phyloP scores from a whole-genome alignment of 495 filamentous ascomycete species.

The Tuber magnatum region DNA sequence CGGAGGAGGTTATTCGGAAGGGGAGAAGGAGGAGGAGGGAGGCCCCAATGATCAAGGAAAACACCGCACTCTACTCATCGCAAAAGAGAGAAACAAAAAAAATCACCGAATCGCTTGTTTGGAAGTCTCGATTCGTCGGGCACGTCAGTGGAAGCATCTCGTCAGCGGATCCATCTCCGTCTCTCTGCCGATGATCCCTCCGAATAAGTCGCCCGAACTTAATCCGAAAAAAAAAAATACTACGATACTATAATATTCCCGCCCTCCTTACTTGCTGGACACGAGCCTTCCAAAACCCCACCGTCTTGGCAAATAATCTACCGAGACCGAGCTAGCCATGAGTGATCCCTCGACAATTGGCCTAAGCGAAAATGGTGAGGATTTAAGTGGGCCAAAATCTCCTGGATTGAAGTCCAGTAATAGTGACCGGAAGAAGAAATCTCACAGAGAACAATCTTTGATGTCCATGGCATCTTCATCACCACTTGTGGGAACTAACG shows the following conservation, averaged over 20 bases:
- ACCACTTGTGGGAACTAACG: constrained; percentile 37
- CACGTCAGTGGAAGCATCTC: background rate
- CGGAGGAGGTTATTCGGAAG: background rate
- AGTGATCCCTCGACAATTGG: constrained; percentile 32
- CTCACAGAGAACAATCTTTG: constrained; percentile 27
- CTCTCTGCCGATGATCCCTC: background rate
- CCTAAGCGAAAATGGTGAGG: constrained; percentile 52
- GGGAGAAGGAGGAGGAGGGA: background rate
- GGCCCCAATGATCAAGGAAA: background rate
- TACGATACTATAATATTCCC: background rate
- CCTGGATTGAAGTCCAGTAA: constrained; percentile 29
- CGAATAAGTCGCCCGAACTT: background rate
- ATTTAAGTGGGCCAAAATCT: constrained; percentile 23
- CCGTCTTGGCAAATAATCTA: background rate
- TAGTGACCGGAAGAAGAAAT: constrained; percentile 33
- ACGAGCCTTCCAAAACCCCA: background rate
- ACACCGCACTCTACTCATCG: background rate
- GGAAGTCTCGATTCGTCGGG: background rate
- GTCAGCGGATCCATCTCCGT: background rate
- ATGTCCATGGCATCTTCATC: constrained; percentile 36
- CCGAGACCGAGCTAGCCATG: background rate
- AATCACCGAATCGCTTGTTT: background rate
- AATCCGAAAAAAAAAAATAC: background rate
- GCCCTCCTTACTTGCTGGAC: background rate
- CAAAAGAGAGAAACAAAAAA: background rate